Conservation (phyloP, 805 yeast genomes). For the Ogataea ramenticola region DNA sequence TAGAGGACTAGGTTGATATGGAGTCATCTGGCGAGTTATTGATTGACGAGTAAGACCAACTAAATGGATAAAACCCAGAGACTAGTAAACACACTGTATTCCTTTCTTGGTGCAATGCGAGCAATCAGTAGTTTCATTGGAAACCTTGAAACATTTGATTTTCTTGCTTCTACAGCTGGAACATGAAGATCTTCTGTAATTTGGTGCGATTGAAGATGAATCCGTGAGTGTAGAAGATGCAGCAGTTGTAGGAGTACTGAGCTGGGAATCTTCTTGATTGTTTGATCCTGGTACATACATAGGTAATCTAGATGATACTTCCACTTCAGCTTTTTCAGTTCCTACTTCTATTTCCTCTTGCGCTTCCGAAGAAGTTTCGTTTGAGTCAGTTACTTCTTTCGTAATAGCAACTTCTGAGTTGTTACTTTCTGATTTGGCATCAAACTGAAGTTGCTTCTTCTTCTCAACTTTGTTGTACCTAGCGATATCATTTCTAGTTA, state of each 20-base stretch:
- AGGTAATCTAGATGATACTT: no score
- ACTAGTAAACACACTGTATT: slow-evolving; percentile 16
- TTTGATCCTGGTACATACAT: no score
- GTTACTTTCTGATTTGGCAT: background rate
- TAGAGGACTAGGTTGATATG: no score
- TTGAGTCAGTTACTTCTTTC: no score
- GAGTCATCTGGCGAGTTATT: no score
- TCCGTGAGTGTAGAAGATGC: slow-evolving; percentile 1
- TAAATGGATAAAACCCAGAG: background rate
- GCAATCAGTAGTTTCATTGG: slow-evolving; percentile 13
- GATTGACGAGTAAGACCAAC: background rate
- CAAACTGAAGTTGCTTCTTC: background rate
- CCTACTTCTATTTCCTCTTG: no score
- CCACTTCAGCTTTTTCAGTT: no score
- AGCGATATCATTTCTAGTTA: slow-evolving; percentile 53
- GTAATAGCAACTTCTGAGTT: no score
- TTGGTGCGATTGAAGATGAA: background rate
- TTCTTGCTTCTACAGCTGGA: slow-evolving; percentile 26
- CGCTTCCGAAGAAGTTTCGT: no score
- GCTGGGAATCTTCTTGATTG: no score
- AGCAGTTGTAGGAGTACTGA: no score
- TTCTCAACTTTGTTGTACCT: slow-evolving; percentile 28
- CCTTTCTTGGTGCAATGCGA: slow-evolving; percentile 23
- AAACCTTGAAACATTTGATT: slow-evolving; percentile 26
- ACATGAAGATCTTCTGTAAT: slow-evolving; percentile 24